Evolutionary conservation across 192 early-diverging fungal species (phyloP), one percentile per base, ranked within the genome.

Genomic region (Backusella psychrophila): DNA sequence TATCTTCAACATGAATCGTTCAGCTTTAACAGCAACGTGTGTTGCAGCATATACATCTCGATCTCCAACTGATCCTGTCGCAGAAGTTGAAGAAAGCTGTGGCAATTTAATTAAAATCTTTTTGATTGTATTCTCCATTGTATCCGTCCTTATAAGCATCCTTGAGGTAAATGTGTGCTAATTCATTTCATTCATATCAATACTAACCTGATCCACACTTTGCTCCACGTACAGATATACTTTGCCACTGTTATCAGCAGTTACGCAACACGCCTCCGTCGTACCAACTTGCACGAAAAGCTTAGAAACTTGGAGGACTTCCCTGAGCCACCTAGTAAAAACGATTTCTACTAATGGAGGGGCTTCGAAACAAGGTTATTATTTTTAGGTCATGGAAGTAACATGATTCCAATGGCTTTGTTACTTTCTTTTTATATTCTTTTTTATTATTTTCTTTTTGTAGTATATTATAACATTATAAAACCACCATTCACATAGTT

Each of bases 281-380:
- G 80, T n/a, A 77, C 44, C 36, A 81, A 81, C 11, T 71, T 74
- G n/a, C 80, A 81, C 42, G 59, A 77, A 77, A 71, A 68, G 29
- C 72, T 81, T 23, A 68, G 76, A 59, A 74, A 81, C 41, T 41
- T 77, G 26, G 80, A 81, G n/a, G 80, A 81, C 26, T 81, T 77
- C 42, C 80, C 80, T 65, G 72, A 69, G 31, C 70, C 39, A 29
- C 70, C 70, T 19, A 71, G 42, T 49, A 71, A 71, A 71, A 26
- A 23, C 21, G 70, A 71, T 6, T 49, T 71, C 14, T 71, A 46
- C 23, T 71, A 71, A 71, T 49, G 66, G 14, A 12, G 0, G 56
- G 11, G 23, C 7, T 23, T 23, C 17, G 19, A 21, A 59, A 7
- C 42, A 44, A 12, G 26, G n/a, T 3, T 26, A 59, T 26, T 23